A percentile compares a stretch with the other conserved stretches of the same genome.
Evolutionary conservation across 2,329 filamentous ascomycete genomes (phyloP).

Genomic region (Scedosporium minutisporum): DNA sequence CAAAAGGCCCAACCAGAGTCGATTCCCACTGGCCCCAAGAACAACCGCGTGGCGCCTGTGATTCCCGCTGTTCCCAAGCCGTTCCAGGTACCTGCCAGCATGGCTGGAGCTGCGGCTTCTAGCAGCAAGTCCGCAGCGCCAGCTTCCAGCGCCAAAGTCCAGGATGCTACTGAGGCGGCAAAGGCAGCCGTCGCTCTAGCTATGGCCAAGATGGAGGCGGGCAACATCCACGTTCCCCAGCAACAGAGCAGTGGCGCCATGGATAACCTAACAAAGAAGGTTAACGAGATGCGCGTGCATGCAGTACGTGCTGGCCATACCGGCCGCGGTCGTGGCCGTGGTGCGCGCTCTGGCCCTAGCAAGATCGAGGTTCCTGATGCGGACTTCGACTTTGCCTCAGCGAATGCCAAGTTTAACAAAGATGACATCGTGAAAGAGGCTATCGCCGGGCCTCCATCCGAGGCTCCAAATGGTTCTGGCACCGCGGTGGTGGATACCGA

Average conservation of each 20-base stretch:
- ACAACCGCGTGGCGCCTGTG: slow-evolving; percentile 51
- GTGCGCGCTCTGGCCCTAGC: slow-evolving; percentile 33
- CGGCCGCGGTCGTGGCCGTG: slow-evolving; percentile 37
- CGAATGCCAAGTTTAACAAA: slow-evolving; percentile 39
- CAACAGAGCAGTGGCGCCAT: slow-evolving; percentile 36
- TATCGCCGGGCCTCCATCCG: slow-evolving; percentile 41
- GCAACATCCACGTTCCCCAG: slow-evolving; percentile 18
- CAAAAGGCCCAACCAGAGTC: slow-evolving; percentile 12
- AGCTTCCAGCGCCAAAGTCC: slow-evolving; percentile 29
- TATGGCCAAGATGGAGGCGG: slow-evolving; percentile 58
- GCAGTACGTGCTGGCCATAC: slow-evolving; percentile 41
- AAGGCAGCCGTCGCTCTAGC: slow-evolving; percentile 71
- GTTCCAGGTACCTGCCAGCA: slow-evolving; percentile 21
- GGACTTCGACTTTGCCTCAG: slow-evolving; percentile 79
- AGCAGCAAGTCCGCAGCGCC: slow-evolving; percentile 28
- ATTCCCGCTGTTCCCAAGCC: slow-evolving; percentile 28
- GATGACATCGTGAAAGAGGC: slow-evolving; percentile 70
- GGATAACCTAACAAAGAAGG: slow-evolving; percentile 65
- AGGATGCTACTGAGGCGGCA: slow-evolving; percentile 64
- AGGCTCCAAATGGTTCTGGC: slow-evolving; percentile 32
- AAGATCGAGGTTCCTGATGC: slow-evolving; percentile 84
- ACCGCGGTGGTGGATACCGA: slow-evolving; percentile 30
- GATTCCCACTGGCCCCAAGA: slow-evolving; percentile 38
- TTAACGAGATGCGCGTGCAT: slow-evolving; percentile 66
- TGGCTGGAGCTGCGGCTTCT: slow-evolving; percentile 16